A percentile compares a stretch with the other conserved stretches of the same genome.
These are phyloP conservation scores for Quercus tomentella DNA, from an alignment of 331 rosid genomes.

Conservation along the genomic window DNA sequence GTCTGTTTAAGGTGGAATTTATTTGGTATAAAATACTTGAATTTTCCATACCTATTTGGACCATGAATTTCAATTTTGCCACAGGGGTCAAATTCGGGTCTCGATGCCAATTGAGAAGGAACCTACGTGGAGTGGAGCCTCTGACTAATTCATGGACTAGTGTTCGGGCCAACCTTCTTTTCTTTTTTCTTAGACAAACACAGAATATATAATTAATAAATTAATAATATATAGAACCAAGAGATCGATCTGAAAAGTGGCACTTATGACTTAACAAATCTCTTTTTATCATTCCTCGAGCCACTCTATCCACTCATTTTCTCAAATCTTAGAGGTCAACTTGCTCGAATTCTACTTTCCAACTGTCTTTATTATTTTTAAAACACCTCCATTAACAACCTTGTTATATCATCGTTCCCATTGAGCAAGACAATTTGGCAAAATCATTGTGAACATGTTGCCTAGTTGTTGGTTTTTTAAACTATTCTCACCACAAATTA, in stretches of 20 bases:
- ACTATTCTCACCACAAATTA: constrained; percentile 21
- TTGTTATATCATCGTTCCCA: constrained; percentile 33
- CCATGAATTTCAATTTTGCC: constrained; percentile 13
- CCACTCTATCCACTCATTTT: constrained; percentile 36
- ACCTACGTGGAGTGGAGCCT: not conserved
- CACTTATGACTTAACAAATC: constrained; percentile 8
- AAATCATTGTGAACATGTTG: constrained; percentile 47
- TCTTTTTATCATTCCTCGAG: constrained; percentile 47
- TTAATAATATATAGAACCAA: not conserved
- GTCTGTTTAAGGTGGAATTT: constrained; percentile 16
- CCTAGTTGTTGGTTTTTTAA: constrained; percentile 34
- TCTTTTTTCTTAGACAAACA: constrained; percentile 8
- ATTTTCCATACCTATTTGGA: constrained; percentile 4
- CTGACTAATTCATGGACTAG: not conserved
- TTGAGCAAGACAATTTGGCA: constrained; percentile 38
- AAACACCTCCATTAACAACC: constrained; percentile 28
- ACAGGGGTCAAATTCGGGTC: constrained; percentile 31
- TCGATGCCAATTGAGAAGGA: constrained; percentile 27
- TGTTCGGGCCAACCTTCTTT: constrained; percentile 12
- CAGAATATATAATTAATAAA: not conserved
- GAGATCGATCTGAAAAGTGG: not conserved
- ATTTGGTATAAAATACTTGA: not conserved
- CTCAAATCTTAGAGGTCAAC: constrained; percentile 12
- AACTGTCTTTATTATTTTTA: constrained; percentile 39
- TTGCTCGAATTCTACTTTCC: constrained; percentile 22